These are phyloP conservation scores for Parafenestella ontariensis DNA, from an alignment of 2,329 filamentous ascomycete genomes.

Conservation along the genomic window DNA sequence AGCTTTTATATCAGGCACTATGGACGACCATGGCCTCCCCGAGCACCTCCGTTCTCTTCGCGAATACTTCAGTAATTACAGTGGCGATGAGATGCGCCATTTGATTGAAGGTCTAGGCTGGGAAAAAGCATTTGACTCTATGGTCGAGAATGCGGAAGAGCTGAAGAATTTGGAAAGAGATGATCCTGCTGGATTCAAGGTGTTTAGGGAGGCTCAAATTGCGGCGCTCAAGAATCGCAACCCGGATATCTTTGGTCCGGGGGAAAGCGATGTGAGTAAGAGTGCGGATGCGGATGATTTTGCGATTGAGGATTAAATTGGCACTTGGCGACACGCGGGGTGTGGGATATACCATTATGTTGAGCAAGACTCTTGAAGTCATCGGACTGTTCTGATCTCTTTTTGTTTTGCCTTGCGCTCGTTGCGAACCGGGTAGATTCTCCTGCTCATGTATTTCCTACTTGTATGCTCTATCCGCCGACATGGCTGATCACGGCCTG, in stretches of 20 bases:
- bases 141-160: conserved; percentile 70
- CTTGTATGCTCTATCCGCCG: background rate
- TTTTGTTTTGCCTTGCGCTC: background rate
- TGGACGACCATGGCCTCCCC: conserved; percentile 45
- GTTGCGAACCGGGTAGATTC: background rate
- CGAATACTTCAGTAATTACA: conserved; percentile 69
- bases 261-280: conserved; percentile 6
- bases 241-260: conserved; percentile 25
- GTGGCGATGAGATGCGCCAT: conserved; percentile 64
- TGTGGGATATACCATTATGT: background rate
- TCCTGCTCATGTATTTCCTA: background rate
- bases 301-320: conserved; percentile 14
- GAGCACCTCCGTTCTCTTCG: conserved; percentile 62
- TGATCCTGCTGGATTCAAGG: conserved; percentile 40
- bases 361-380: background rate
- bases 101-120: conserved; percentile 66
- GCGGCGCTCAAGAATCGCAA: conserved; percentile 47
- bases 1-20: conserved; percentile 36
- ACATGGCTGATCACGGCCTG: background rate
- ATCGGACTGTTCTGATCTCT: background rate
- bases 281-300: conserved; percentile 12
- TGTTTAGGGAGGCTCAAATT: conserved; percentile 47
- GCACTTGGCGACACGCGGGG: background rate
- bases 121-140: conserved; percentile 67
- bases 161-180: conserved; percentile 65